Evolutionary conservation across 768 basidiomycete species (phyloP).

Genomic region (Suillus luteus): DNA sequence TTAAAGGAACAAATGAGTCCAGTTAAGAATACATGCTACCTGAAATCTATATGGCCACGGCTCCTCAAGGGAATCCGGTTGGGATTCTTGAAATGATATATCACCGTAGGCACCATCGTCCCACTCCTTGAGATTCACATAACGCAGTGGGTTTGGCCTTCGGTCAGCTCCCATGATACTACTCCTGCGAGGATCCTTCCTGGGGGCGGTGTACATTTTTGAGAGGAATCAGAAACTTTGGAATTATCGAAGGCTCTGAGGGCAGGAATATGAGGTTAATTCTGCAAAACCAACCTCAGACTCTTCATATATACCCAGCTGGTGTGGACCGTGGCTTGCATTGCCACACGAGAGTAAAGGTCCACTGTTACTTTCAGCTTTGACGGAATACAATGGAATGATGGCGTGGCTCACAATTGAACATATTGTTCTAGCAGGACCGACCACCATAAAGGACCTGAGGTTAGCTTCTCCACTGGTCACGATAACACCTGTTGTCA

Average conservation of each 20-base stretch:
- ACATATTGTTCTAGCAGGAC: not conserved
- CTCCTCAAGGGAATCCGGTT: conserved; percentile 49
- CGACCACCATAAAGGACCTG: not conserved
- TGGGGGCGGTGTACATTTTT: not conserved
- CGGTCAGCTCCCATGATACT: conserved; percentile 10
- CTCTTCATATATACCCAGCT: conserved; percentile 2
- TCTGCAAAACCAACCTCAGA: not conserved
- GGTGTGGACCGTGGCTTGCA: not conserved
- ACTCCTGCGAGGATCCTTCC: not conserved
- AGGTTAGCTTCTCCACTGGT: not conserved
- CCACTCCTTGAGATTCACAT: conserved; percentile 30
- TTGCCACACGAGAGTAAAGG: not conserved
- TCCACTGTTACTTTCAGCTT: not conserved
- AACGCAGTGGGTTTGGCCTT: conserved; percentile 12
- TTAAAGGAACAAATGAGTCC: conserved; percentile 6
- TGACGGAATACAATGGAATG: conserved; percentile 9
- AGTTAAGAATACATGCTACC: conserved; percentile 18
- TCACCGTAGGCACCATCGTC: conserved; percentile 27
- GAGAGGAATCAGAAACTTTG: not conserved
- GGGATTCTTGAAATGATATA: conserved; percentile 22
- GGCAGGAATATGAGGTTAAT: not conserved
- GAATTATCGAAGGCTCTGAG: not conserved
- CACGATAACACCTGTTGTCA: not conserved
- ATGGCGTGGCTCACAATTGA: not conserved
- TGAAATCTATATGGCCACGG: conserved; percentile 55